Evolutionary conservation across 2,329 filamentous ascomycete genomes (phyloP).

Genomic region (Akanthomyces muscarius): DNA sequence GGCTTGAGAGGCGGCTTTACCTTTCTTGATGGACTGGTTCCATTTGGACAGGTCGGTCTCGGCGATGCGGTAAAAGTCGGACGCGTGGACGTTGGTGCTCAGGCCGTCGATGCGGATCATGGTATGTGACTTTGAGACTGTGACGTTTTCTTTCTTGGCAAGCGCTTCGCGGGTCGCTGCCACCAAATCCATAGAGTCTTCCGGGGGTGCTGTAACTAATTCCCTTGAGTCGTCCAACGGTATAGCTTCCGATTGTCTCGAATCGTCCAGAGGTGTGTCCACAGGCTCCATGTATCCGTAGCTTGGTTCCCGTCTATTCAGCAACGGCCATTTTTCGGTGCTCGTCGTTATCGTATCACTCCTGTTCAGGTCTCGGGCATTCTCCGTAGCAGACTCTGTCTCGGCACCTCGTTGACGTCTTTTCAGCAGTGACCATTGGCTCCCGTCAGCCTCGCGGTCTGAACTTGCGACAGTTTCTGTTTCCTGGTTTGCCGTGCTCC

Average conservation of each 20-base stretch:
- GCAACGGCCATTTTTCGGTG: slow-evolving; percentile 11
- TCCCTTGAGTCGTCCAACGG: background rate
- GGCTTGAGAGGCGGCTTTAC: slow-evolving; percentile 29
- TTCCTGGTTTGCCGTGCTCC: background rate
- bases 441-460: background rate
- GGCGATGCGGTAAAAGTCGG: slow-evolving; percentile 67
- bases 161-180: background rate
- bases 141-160: background rate
- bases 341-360: no score
- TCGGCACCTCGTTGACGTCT: background rate
- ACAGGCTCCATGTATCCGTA: background rate
- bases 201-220: background rate
- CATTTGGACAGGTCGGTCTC: slow-evolving; percentile 64
- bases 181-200: background rate
- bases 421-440: background rate
- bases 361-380: background rate
- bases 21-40: slow-evolving; percentile 58
- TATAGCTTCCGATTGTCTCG: no score
- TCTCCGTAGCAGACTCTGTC: background rate
- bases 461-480: background rate
- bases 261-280: background rate
- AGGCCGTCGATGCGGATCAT: slow-evolving; percentile 57
- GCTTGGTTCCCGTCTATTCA: slow-evolving; percentile 5
- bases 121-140: slow-evolving; percentile 3
- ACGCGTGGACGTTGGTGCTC: slow-evolving; percentile 56